These are phyloP conservation scores for Acer saccharum DNA, from an alignment of 345 rosid genomes.

Conservation along the genomic window DNA sequence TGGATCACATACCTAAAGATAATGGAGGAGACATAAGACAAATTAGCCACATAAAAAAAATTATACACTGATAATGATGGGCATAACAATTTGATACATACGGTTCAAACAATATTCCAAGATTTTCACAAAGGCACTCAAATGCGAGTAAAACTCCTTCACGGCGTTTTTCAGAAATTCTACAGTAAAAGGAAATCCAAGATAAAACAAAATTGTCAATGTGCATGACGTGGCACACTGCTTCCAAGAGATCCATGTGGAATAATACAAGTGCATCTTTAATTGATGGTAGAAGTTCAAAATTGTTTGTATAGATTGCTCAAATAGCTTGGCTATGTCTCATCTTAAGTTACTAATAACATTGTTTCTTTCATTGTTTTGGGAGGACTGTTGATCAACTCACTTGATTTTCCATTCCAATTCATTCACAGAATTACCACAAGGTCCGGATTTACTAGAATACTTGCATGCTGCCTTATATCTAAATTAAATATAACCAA, in stretches of 20 bases:
- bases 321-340: too few relatives aligned
- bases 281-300: too few relatives aligned
- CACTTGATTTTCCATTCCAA: background rate
- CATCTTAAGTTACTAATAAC: too few relatives aligned
- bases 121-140: constrained; percentile 95
- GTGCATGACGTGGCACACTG: too few relatives aligned
- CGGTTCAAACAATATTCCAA: constrained; percentile 97
- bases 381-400: background rate
- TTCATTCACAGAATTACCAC: background rate
- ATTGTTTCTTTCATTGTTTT: background rate
- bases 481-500: background rate
- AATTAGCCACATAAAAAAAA: background rate
- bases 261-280: too few relatives aligned
- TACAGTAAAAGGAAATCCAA: constrained; percentile 28
- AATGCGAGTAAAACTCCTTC: constrained; percentile 95
- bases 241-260: too few relatives aligned
- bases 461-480: background rate
- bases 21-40: background rate
- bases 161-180: constrained; percentile 87
- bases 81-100: constrained; percentile 32
- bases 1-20: constrained; percentile 83
- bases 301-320: too few relatives aligned
- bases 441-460: background rate
- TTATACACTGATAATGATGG: background rate
- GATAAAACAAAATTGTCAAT: background rate